These are phyloP conservation scores for Fusarium domesticum DNA, from an alignment of 2,329 filamentous ascomycete species.

Conservation along the genomic window DNA sequence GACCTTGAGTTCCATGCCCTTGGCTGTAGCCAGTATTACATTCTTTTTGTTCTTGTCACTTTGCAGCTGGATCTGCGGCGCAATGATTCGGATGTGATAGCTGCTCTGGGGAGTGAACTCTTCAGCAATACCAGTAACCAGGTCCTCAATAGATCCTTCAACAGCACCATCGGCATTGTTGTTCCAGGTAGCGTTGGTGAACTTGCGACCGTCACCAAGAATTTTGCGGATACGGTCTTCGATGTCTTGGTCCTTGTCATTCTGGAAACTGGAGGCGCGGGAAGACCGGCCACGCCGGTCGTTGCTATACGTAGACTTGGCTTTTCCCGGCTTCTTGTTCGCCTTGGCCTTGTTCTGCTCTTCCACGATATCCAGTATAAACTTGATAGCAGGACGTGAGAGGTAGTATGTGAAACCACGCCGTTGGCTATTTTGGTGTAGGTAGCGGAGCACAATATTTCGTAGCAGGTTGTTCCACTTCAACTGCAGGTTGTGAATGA, in stretches of 20 bases:
- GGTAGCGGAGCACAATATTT: slow-evolving; percentile 95
- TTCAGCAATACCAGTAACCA: slow-evolving; percentile 73
- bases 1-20: slow-evolving; percentile 97
- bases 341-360: slow-evolving; percentile 76
- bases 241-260: slow-evolving; percentile 63
- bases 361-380: slow-evolving; percentile 95
- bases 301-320: slow-evolving; percentile 28
- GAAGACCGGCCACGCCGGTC: slow-evolving; percentile 32
- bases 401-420: slow-evolving; percentile 98
- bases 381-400: slow-evolving; percentile 92
- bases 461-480: slow-evolving; percentile 98
- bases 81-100: slow-evolving; percentile 92
- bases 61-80: slow-evolving; percentile 95
- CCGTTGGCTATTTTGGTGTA: slow-evolving; percentile 93
- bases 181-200: slow-evolving; percentile 51
- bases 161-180: slow-evolving; percentile 33
- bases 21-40: slow-evolving; percentile 93
- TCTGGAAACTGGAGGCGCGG: slow-evolving; percentile 41
- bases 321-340: slow-evolving; percentile 29
- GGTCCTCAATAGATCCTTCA: slow-evolving; percentile 55
- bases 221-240: slow-evolving; percentile 85
- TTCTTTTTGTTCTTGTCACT: slow-evolving; percentile 98
- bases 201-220: slow-evolving; percentile 77
- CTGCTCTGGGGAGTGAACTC: slow-evolving; percentile 90
- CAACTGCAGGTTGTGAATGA: slow-evolving; percentile 93